phyloP scores from a whole-genome alignment of 2,329 filamentous ascomycete genomes.

The Allantophomopsis cytisporea region DNA sequence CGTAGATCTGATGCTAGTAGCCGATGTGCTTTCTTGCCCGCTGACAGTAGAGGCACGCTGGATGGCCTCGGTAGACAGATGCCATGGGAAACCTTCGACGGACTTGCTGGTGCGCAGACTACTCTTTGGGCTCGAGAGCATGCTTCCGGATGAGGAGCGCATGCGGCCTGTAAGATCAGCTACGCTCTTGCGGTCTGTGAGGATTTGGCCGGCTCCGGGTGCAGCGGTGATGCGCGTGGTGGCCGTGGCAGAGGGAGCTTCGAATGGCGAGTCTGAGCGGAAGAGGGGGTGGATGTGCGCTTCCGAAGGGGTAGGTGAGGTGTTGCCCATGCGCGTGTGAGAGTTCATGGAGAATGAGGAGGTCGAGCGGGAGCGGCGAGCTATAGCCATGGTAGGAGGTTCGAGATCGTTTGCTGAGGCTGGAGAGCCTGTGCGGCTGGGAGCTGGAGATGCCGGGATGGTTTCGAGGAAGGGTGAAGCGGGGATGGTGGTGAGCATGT shows the following conservation, averaged over 20 bases:
- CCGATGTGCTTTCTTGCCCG: too few species aligned
- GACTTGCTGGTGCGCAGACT: too few species aligned
- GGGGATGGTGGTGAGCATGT: conserved; percentile 26
- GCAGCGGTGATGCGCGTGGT: conserved; percentile 62
- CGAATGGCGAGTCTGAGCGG: conserved; percentile 55
- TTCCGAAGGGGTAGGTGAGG: conserved; percentile 32
- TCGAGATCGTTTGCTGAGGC: conserved; percentile 43
- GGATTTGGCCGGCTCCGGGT: conserved; percentile 49
- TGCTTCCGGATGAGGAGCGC: conserved; percentile 26
- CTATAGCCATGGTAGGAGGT: conserved; percentile 26
- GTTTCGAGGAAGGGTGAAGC: conserved; percentile 38
- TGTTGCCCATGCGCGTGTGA: conserved; percentile 6
- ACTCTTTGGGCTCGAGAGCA: conserved; percentile 27
- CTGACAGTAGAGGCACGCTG: too few species aligned
- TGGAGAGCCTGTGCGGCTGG: conserved; percentile 52
- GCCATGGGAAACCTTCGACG: too few species aligned
- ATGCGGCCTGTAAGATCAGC: too few species aligned
- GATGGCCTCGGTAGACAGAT: too few species aligned
- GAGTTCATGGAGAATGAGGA: conserved; percentile 12
- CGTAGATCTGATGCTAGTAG: too few species aligned
- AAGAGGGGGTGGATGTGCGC: conserved; percentile 69
- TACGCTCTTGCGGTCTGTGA: too few species aligned
- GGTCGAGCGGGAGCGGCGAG: conserved; percentile 11
- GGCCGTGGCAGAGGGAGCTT: conserved; percentile 38
- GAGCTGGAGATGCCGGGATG: conserved; percentile 52